A percentile compares a stretch with the other conserved stretches of the same genome.
Evolutionary conservation across 1,139 yeast species (phyloP).

Genomic region (Hansenula sp.): DNA sequence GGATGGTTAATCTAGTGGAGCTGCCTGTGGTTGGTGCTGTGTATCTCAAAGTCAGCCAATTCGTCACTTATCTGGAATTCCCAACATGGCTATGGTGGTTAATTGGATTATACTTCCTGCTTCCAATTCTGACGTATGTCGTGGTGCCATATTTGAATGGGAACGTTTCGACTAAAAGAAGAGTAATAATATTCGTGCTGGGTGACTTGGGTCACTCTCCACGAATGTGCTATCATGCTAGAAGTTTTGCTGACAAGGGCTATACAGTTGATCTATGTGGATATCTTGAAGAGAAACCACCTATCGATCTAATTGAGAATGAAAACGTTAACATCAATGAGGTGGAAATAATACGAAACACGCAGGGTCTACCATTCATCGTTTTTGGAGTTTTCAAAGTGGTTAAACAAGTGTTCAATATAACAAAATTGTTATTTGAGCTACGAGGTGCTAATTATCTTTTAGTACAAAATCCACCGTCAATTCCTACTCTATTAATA

Average conservation of each 20-base stretch:
- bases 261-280: constrained; percentile 85
- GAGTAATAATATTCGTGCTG: constrained; percentile 73
- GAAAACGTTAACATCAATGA: constrained; percentile 47
- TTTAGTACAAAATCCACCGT: constrained; percentile 92
- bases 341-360: constrained; percentile 43
- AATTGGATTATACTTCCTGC: constrained; percentile 28
- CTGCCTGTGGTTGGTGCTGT: not conserved
- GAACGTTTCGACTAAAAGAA: constrained; percentile 32
- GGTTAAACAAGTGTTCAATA: constrained; percentile 43
- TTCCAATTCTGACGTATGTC: constrained; percentile 32
- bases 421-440: constrained; percentile 43
- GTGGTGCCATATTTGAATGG: constrained; percentile 30
- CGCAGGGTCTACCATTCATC: constrained; percentile 44
- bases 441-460: constrained; percentile 64
- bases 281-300: constrained; percentile 59
- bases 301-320: constrained; percentile 46
- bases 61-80: constrained; percentile 17
- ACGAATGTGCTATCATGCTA: constrained; percentile 88
- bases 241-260: constrained; percentile 63
- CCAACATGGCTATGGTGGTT: constrained; percentile 29
- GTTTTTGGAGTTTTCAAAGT: constrained; percentile 61
- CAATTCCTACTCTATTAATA: constrained; percentile 73
- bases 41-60: not conserved
- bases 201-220: constrained; percentile 98
- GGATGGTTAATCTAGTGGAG: too few species aligned